Evolutionary conservation across 1,139 yeast genomes (phyloP).

Genomic region (Candida sojae): DNA sequence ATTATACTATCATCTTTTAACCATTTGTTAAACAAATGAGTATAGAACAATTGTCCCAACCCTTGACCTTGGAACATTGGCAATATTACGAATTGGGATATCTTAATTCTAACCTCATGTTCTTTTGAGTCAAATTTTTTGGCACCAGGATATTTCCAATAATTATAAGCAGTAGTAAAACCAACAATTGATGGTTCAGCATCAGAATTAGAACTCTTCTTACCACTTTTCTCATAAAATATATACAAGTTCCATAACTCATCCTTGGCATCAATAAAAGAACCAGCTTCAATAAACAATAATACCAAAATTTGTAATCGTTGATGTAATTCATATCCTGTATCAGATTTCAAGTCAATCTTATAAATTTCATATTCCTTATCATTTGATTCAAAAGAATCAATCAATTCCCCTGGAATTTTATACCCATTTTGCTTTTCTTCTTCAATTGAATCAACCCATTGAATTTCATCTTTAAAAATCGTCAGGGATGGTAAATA

Average conservation of each 20-base stretch:
- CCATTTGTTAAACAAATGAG: conserved; percentile 57
- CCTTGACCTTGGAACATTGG: conserved; percentile 78
- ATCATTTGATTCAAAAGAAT: conserved; percentile 30
- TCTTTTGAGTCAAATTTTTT: conserved; percentile 53
- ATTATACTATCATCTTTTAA: conserved; percentile 49
- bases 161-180: conserved; percentile 80
- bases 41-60: conserved; percentile 71
- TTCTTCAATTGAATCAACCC: conserved; percentile 58
- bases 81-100: conserved; percentile 82
- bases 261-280: conserved; percentile 78
- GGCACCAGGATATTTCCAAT: conserved; percentile 72
- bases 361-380: conserved; percentile 37
- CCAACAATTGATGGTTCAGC: conserved; percentile 59
- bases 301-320: conserved; percentile 80
- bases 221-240: conserved; percentile 39
- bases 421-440: conserved; percentile 43
- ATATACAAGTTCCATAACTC: conserved; percentile 69
- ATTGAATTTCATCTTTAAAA: conserved; percentile 60
- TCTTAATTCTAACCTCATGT: conserved; percentile 62
- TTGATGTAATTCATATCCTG: conserved; percentile 57
- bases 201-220: conserved; percentile 23
- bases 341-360: conserved; percentile 38
- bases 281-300: conserved; percentile 91
- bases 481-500: conserved; percentile 65
- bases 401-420: conserved; percentile 53